These are phyloP conservation scores for Penicillium sp. DNA, from an alignment of 2,329 filamentous ascomycete genomes.

Conservation along the genomic window DNA sequence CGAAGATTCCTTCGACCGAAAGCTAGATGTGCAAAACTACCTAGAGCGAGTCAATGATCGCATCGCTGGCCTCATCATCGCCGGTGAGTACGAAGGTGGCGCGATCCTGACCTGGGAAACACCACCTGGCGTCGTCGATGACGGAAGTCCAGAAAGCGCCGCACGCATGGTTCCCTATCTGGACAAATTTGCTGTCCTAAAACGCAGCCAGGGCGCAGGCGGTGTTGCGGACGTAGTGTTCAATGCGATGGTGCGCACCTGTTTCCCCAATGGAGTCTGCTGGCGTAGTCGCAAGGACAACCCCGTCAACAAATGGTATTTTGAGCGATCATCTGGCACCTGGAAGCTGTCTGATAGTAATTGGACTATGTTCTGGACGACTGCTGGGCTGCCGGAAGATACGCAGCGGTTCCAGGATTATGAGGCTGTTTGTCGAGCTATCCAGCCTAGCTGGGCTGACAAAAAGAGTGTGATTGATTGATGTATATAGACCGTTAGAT, in stretches of 20 bases:
- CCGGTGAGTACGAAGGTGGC: conserved; percentile 93
- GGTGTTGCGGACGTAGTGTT: conserved; percentile 96
- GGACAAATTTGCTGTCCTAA: conserved; percentile 95
- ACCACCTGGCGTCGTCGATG: conserved; percentile 61
- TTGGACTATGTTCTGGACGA: conserved; percentile 99
- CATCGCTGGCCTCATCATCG: conserved; percentile 88
- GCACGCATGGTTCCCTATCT: conserved; percentile 82
- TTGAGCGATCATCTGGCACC: conserved; percentile 81
- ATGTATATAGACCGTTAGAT: conserved; percentile 12
- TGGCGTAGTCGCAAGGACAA: conserved; percentile 91
- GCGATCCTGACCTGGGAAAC: conserved; percentile 94
- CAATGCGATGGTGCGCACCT: conserved; percentile 87
- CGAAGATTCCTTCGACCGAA: conserved; percentile 86
- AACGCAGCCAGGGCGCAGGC: conserved; percentile 81
- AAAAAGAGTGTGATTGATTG: conserved; percentile 56
- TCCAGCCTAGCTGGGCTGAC: conserved; percentile 52
- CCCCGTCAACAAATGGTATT: conserved; percentile 99
- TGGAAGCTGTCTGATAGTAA: conserved; percentile 78
- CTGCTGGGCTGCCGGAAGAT: conserved; percentile 59
- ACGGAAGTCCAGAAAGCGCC: conserved; percentile 52
- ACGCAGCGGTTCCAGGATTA: conserved; percentile 64
- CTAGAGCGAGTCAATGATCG: conserved; percentile 75
- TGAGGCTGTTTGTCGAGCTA: conserved; percentile 69
- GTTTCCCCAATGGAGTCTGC: conserved; percentile 84
- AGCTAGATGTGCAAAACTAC: conserved; percentile 81